Conservation (phyloP, 768 basidiomycete genomes). For the Kwoniella pini region DNA sequence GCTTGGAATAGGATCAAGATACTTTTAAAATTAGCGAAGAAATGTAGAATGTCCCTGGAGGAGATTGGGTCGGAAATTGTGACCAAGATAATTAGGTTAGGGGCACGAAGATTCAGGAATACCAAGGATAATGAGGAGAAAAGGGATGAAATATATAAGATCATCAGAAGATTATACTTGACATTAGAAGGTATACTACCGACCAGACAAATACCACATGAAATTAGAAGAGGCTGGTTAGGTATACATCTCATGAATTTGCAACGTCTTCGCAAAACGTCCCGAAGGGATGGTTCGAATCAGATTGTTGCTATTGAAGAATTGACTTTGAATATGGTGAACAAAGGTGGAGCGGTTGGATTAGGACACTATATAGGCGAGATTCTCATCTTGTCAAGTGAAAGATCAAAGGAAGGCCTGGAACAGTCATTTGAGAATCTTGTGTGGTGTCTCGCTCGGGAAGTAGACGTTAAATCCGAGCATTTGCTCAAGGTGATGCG, state of each 20-base stretch:
- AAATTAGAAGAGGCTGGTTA: constrained; percentile 14
- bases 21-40: constrained; percentile 10
- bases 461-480: not conserved
- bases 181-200: not conserved
- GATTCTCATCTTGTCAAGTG: constrained; percentile 2
- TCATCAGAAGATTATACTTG: constrained; percentile 13
- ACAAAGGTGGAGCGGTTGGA: not conserved
- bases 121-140: not conserved
- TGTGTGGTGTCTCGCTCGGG: constrained; percentile 9
- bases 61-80: constrained; percentile 12
- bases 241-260: constrained; percentile 3
- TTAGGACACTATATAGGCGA: constrained; percentile 9
- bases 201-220: constrained; percentile 4
- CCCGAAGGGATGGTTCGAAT: not conserved
- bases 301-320: constrained; percentile 6
- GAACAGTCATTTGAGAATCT: constrained; percentile 4
- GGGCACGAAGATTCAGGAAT: constrained; percentile 2
- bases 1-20: constrained; percentile 9
- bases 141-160: constrained; percentile 1
- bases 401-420: constrained; percentile 1
- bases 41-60: constrained; percentile 18
- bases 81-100: constrained; percentile 6
- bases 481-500: constrained; percentile 12
- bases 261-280: not conserved
- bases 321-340: constrained; percentile 2